These are phyloP conservation scores for Phytomonas sp. DNA, from an alignment of 208 protist species.

Conservation along the genomic window DNA sequence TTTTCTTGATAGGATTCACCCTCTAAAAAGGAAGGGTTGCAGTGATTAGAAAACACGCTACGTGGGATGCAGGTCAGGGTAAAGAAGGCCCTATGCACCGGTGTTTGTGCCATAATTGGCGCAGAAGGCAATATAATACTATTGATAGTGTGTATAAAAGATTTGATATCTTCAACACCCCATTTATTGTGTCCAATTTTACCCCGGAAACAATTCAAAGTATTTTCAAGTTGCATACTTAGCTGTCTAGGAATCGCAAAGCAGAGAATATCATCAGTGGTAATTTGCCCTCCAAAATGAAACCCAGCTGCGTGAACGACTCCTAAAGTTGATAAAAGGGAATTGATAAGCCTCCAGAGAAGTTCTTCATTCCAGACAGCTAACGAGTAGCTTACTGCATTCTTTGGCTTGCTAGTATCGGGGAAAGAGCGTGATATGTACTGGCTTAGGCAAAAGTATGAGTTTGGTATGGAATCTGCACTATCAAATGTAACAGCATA, in stretches of 20 bases:
- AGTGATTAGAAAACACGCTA: not conserved
- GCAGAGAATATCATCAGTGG: constrained; percentile 55
- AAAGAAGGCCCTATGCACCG: constrained; percentile 4
- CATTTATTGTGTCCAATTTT: constrained; percentile 8
- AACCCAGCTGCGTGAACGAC: constrained; percentile 52
- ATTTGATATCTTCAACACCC: constrained; percentile 4
- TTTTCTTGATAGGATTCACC: not conserved
- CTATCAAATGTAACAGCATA: not conserved
- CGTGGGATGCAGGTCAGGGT: not conserved
- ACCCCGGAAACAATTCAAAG: constrained; percentile 1
- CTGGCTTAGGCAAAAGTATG: constrained; percentile 1
- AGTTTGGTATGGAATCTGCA: not conserved
- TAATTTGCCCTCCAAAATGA: constrained; percentile 57
- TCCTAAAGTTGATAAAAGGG: constrained; percentile 49
- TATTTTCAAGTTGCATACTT: constrained; percentile 24
- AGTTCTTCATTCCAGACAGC: constrained; percentile 65
- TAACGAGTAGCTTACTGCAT: constrained; percentile 10
- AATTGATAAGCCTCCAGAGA: constrained; percentile 61
- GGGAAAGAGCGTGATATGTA: not conserved
- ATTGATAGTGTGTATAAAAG: not conserved
- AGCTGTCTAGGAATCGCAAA: constrained; percentile 31
- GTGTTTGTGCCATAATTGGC: not conserved
- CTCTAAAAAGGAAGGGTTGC: not conserved
- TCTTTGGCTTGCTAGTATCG: not conserved
- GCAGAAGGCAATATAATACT: constrained; percentile 6